Evolutionary conservation across 495 filamentous ascomycete genomes (phyloP), one percentile per base, ranked within the genome.

Genomic region (Hypomontagnella submonticulosa): DNA sequence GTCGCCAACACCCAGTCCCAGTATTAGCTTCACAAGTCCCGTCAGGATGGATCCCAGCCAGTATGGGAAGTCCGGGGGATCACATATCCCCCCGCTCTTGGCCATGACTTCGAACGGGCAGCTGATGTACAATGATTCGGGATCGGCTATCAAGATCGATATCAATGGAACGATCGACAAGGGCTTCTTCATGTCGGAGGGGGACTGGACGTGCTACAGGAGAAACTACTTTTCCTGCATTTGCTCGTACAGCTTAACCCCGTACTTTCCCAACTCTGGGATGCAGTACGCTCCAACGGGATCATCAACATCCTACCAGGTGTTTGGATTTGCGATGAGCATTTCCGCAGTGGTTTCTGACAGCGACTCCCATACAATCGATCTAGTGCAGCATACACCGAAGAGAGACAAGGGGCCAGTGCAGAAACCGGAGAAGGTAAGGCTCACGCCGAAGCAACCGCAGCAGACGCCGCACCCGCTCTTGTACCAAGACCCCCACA

Each of bases 141-240:
- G 54, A 16, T 77, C 78, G 2, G 74, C 72, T 8, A 83, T 97
- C 53, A 88, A 85, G 57, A 85, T 90, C 4, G 90, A 92, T 20
- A 91, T 98, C 63, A 83, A 89, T 50, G 92, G 91, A 4, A 89
- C 90, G 66, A 93, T 97, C 57, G 92, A 96, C 71, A 96, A 97
- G 71, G 93, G 93, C 1, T 96, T 97, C 79, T 97, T 97, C 74
- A 81, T 88, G 38, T 84, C 84, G 2, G 94, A 97, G 56, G 82
- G 85, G 11, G 91, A 95, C 60, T 98, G 94, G 94, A 98, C 94
- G 0, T 98, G 94, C 77, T 98, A 98, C 71, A 83, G 94, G 48
- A 84, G 94, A 37, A 98, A 98, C 75, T 98, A 98, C 75, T 96
- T 98, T 73, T 89, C 92, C 0, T 90, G 97, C 46, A 85, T 88